These are phyloP conservation scores for Erysimum cheiranthoides DNA, from an alignment of 345 rosid genomes.

Conservation along the genomic window DNA sequence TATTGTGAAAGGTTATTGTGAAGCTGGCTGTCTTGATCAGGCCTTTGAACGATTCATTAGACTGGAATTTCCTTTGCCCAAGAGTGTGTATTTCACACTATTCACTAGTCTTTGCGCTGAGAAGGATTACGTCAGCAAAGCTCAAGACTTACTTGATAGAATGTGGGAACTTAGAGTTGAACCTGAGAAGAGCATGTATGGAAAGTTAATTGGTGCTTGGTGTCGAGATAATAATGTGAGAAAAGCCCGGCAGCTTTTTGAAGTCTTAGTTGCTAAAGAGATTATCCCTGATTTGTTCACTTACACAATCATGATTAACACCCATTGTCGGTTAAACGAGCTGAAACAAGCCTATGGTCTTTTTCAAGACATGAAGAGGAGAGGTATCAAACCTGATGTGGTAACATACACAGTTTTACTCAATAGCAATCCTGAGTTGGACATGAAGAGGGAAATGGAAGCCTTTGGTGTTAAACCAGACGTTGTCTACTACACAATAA, in stretches of 20 bases:
- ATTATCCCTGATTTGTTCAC: conserved; percentile 56
- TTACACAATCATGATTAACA: conserved; percentile 67
- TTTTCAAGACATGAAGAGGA: conserved; percentile 61
- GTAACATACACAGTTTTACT: conserved; percentile 65
- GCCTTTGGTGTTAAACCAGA: conserved; percentile 26
- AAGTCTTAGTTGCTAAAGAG: conserved; percentile 46
- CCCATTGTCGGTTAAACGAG: conserved; percentile 56
- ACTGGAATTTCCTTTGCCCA: conserved; percentile 50
- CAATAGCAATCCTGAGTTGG: conserved; percentile 34
- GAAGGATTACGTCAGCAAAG: conserved; percentile 50
- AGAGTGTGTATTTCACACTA: conserved; percentile 57
- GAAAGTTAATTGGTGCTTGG: conserved; percentile 56
- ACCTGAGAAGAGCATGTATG: conserved; percentile 54
- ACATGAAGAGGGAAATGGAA: conserved; percentile 44
- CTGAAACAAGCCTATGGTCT: conserved; percentile 50
- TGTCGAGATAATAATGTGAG: conserved; percentile 55
- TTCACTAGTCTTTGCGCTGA: conserved; percentile 51
- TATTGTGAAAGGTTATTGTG: conserved; percentile 62
- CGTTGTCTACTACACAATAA: conserved; percentile 31
- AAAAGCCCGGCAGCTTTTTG: conserved; percentile 51
- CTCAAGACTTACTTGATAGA: conserved; percentile 48
- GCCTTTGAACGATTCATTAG: conserved; percentile 56
- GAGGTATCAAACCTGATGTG: conserved; percentile 64
- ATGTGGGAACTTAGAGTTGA: conserved; percentile 53
- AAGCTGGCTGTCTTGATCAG: conserved; percentile 49